These are phyloP conservation scores for Amanita rubescens DNA, from an alignment of 768 basidiomycete species.

Conservation along the genomic window DNA sequence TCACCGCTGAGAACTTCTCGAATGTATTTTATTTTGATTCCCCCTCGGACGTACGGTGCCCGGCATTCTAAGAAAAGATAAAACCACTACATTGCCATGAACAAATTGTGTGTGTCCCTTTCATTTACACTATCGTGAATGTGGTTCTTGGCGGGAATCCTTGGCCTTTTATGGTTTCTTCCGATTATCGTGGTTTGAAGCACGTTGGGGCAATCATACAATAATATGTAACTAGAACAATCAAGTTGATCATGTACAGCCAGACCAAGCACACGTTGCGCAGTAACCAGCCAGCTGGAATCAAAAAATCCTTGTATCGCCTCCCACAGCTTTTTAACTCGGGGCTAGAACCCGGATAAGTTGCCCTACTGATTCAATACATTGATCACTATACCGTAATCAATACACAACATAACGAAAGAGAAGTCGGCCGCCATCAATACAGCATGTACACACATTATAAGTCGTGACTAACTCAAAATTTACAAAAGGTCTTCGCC, in stretches of 20 bases:
- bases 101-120: neutral
- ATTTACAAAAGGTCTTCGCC: neutral
- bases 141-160: no score
- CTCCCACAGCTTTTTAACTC: neutral
- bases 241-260: neutral
- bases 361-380: neutral
- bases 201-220: neutral
- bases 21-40: neutral
- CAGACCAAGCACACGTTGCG: neutral
- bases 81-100: neutral
- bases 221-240: neutral
- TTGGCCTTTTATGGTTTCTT: no score
- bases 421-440: neutral
- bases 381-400: conserved; percentile 1
- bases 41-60: neutral
- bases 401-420: conserved; percentile 3
- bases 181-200: no score
- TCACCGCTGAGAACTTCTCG: neutral
- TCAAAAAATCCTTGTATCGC: no score
- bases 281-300: neutral
- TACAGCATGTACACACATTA: neutral
- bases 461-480: neutral
- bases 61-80: conserved; percentile 1
- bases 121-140: no score
- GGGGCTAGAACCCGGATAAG: neutral